Conservation (phyloP, 106 monocot genomes). For the Apostasia shenzhenica region DNA sequence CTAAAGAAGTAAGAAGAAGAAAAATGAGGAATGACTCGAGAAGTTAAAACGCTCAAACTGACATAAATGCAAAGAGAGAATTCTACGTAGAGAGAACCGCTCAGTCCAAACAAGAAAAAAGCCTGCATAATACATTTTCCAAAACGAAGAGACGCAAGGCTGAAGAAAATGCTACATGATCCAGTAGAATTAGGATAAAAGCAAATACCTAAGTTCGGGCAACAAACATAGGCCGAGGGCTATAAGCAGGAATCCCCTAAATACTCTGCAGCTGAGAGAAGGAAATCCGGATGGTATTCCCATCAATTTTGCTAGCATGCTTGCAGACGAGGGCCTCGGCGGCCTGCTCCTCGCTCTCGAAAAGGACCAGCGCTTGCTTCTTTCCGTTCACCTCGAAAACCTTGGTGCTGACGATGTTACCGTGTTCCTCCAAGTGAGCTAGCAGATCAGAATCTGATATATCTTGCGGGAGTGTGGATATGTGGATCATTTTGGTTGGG, state of each 20-base stretch:
- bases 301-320: constrained; percentile 49
- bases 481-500: constrained; percentile 62
- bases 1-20: too few species aligned
- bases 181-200: too few species aligned
- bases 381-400: constrained; percentile 59
- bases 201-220: too few species aligned
- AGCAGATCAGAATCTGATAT: constrained; percentile 49
- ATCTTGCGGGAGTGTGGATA: constrained; percentile 55
- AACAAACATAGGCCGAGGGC: too few species aligned
- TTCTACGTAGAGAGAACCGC: too few species aligned
- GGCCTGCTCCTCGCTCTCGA: constrained; percentile 62
- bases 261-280: constrained; percentile 70
- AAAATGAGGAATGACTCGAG: too few species aligned
- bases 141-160: too few species aligned
- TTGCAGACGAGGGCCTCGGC: constrained; percentile 62
- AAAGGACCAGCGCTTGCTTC: constrained; percentile 55
- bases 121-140: too few species aligned
- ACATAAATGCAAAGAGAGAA: too few species aligned
- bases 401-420: constrained; percentile 34
- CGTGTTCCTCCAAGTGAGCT: constrained; percentile 51
- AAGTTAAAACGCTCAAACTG: too few species aligned
- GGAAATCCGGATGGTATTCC: constrained; percentile 54
- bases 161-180: too few species aligned
- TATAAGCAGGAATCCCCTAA: constrained; percentile 3
- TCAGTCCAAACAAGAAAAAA: too few species aligned